Percentiles rank a stretch among this genome's conserved stretches.
Evolutionary conservation across 2,329 filamentous ascomycete species (phyloP).

Genomic region (Neofusicoccum umdonicola): DNA sequence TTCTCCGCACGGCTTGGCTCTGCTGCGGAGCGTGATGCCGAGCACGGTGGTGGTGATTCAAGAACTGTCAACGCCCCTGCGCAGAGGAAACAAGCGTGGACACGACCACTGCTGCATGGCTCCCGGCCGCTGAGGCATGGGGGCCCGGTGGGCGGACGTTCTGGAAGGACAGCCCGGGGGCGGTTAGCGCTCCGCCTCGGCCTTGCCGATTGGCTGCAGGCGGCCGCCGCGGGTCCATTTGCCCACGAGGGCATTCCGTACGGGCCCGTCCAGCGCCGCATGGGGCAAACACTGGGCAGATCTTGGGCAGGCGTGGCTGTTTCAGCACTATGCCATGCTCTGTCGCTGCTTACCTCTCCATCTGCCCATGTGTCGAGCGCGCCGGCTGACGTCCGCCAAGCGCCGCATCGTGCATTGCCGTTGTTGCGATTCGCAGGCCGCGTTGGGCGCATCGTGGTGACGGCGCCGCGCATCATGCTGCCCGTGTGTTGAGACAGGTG

Average conservation of each 20-base stretch:
- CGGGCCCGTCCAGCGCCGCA: neutral
- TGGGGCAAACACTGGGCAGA: neutral
- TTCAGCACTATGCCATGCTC: neutral
- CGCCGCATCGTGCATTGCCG: neutral
- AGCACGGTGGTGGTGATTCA: neutral
- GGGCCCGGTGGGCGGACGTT: neutral
- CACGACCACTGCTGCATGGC: neutral
- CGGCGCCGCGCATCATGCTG: neutral
- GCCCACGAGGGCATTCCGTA: constrained; percentile 6
- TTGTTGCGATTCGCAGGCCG: neutral
- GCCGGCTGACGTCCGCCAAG: neutral
- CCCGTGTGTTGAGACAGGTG: neutral
- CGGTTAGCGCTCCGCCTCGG: neutral
- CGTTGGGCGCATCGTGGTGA: neutral
- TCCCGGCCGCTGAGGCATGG: neutral
- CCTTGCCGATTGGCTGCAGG: neutral
- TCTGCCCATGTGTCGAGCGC: neutral
- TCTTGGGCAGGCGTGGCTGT: neutral
- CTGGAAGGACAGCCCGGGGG: neutral
- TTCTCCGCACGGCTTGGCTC: neutral
- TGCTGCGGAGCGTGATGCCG: neutral
- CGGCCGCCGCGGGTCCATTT: neutral
- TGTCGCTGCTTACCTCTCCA: neutral
- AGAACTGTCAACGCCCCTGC: neutral
- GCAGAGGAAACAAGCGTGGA: neutral